phyloP scores from a whole-genome alignment of 257 asterid genomes.

The Capsicum pubescens region DNA sequence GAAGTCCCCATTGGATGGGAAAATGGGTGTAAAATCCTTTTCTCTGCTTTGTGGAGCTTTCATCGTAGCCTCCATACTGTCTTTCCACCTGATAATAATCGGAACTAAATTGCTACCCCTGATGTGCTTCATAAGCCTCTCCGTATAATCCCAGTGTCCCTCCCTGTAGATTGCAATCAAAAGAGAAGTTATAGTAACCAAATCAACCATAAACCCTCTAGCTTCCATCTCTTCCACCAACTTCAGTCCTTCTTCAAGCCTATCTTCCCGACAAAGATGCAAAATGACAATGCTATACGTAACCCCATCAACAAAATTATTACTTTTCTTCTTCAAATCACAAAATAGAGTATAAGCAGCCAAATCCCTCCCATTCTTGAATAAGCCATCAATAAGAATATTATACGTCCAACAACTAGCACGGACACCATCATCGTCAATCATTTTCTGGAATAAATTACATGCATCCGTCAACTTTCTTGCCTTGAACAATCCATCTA shows the following conservation, averaged over 20 bases:
- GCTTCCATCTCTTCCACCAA: constrained; percentile 94
- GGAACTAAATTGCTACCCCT: constrained; percentile 76
- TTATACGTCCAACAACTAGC: constrained; percentile 93
- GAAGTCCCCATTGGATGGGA: constrained; percentile 59
- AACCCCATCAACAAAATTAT: constrained; percentile 73
- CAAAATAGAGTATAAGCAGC: constrained; percentile 81
- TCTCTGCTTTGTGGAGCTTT: constrained; percentile 64
- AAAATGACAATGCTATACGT: constrained; percentile 73
- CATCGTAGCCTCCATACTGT: constrained; percentile 74
- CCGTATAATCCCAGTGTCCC: constrained; percentile 75
- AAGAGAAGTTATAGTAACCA: constrained; percentile 79
- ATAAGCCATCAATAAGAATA: constrained; percentile 84
- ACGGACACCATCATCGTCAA: constrained; percentile 75
- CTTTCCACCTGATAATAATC: constrained; percentile 75
- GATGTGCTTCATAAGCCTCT: constrained; percentile 75
- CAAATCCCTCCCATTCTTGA: constrained; percentile 75
- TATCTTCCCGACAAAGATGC: constrained; percentile 71
- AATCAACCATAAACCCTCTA: constrained; percentile 77
- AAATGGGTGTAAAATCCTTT: constrained; percentile 70
- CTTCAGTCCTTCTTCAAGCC: constrained; percentile 69
- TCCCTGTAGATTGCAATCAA: constrained; percentile 63
- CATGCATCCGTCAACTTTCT: constrained; percentile 83
- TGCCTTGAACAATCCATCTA: constrained; percentile 84
- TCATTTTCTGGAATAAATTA: constrained; percentile 84
- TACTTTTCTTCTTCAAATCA: constrained; percentile 85